Evolutionary conservation across 768 basidiomycete species (phyloP), one percentile per base, ranked within the genome.

Genomic region (Naganishia kalamii): DNA sequence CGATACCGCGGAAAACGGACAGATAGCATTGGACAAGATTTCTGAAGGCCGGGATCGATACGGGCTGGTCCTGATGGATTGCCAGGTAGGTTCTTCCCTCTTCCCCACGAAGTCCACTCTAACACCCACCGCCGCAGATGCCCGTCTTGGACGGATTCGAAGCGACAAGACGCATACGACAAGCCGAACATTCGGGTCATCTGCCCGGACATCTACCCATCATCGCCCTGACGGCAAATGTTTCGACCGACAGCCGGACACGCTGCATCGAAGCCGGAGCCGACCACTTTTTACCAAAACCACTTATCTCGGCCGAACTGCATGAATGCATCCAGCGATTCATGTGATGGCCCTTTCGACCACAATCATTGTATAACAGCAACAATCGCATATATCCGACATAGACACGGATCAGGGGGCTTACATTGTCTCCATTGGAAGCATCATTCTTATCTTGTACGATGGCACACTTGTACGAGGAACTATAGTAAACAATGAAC

Each of bases 1-100:
- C 19, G 62, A 63, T 23, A 63, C 62, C 50, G 62, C 62, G 8
- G 62, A 51, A n/a, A 63, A 63, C 47, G 62, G 62, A 15, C 50
- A 63, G 32, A 51, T 63, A 8, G 62, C 62, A 7, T 12, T 63
- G 15, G 50, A 63, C n/a, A 63, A 41, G 25, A 51, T 63, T 15
- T 13, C 30, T 1, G 41, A 43, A 12, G 40, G 50, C 3, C n/a
- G 62, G 11, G 51, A 43, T 4, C 48, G 62, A n/a, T 63, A 63
- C 44, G 48, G 62, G 2, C 23, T 63, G 23, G 62, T 63, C 21
- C 35, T 63, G 35, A 63, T 63, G 62, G 62, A 63, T 25, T 63
- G 62, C 33, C 62, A 63, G 62, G 62, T 63, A 40, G 1, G 62
- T 32, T 19, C 37, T n/a, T 32, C 15, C 48, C 12, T 4, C 19